A percentile compares a stretch with the other conserved stretches of the same genome.
phyloP scores from a whole-genome alignment of 2,329 filamentous ascomycete genomes.

The Scolecobasidium constrictum region DNA sequence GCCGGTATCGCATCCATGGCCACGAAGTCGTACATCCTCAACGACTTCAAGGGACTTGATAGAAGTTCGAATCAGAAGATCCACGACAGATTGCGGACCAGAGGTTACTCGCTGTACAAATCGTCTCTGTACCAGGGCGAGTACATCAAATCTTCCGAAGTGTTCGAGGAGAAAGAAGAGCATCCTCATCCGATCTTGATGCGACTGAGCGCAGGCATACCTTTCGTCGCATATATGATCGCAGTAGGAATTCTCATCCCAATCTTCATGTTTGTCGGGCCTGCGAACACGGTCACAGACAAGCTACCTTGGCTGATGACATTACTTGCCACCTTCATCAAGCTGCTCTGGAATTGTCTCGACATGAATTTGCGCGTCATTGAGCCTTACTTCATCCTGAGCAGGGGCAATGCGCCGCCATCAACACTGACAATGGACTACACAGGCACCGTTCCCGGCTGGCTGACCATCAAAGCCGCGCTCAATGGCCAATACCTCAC shows the following conservation, averaged over 20 bases:
- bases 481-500: conserved; percentile 55
- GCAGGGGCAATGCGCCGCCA: conserved; percentile 52
- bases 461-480: conserved; percentile 50
- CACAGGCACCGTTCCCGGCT: conserved; percentile 58
- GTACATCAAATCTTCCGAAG: conserved; percentile 36
- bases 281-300: conserved; percentile 43
- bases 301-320: conserved; percentile 57
- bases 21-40: conserved; percentile 59
- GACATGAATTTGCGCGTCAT: conserved; percentile 63
- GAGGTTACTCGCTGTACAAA: conserved; percentile 59
- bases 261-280: conserved; percentile 48
- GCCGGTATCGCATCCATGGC: conserved; percentile 67
- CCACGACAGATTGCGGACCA: conserved; percentile 53
- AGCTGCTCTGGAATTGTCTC: conserved; percentile 56
- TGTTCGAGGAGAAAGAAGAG: conserved; percentile 38
- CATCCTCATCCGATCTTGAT: conserved; percentile 63
- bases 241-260: conserved; percentile 49
- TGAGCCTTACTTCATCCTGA: conserved; percentile 64
- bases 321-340: conserved; percentile 52
- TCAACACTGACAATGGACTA: conserved; percentile 62
- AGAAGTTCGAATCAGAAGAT: conserved; percentile 55
- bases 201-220: conserved; percentile 46
- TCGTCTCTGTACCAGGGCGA: conserved; percentile 57
- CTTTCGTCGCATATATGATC: conserved; percentile 48
- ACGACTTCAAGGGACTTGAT: conserved; percentile 64